Percentiles rank a stretch among this genome's conserved stretches.
phyloP scores from a whole-genome alignment of 129 eudicot species.

The Centrapalus pauciflorus region DNA sequence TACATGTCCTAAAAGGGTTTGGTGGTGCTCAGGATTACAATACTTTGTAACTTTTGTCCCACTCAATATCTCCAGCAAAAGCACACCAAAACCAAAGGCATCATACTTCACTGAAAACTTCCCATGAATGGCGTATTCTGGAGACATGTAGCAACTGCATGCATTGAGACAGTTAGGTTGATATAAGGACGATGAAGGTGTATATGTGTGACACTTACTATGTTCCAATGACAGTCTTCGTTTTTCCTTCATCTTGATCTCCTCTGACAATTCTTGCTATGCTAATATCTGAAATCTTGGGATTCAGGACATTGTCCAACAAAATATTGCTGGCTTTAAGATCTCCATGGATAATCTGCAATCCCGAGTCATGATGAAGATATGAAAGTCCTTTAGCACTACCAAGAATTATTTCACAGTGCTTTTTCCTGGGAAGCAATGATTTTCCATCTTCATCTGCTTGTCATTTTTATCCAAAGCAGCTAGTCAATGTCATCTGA shows the following conservation, averaged over 20 bases:
- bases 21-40: background rate
- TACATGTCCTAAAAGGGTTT: conserved; percentile 13
- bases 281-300: conserved; percentile 12
- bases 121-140: conserved; percentile 13
- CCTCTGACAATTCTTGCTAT: conserved; percentile 12
- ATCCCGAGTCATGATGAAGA: conserved; percentile 10
- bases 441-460: background rate
- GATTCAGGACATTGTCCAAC: conserved; percentile 3
- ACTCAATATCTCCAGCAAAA: conserved; percentile 8
- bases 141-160: conserved; percentile 2
- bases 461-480: background rate
- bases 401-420: background rate
- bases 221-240: conserved; percentile 6
- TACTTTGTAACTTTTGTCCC: background rate
- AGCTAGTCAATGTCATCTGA: background rate
- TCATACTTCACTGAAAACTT: conserved; percentile 4
- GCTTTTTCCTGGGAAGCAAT: background rate
- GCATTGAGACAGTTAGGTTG: background rate
- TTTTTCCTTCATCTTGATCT: background rate
- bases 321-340: conserved; percentile 15
- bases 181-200: background rate
- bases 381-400: conserved; percentile 11
- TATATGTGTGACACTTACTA: background rate
- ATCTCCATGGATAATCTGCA: conserved; percentile 15
- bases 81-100: conserved; percentile 5